Evolutionary conservation across 1,284 basidiomycete species (phyloP), one percentile per base, ranked within the genome.

Genomic region (Cryptococcus depauperatus): DNA sequence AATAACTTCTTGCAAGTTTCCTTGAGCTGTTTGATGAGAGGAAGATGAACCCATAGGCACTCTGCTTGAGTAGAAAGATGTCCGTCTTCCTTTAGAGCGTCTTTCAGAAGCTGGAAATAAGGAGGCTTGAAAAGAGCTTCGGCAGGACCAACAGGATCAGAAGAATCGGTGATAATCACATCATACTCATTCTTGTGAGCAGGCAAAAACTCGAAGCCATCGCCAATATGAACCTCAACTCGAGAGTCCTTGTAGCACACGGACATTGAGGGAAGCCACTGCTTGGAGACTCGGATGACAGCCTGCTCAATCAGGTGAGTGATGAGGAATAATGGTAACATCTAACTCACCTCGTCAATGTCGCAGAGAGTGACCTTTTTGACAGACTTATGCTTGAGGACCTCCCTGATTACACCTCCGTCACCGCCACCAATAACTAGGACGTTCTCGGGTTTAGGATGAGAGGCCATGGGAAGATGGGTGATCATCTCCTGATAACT

Each of bases 401-500:
- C 90, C 72, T 99, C 93, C 47, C 95, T 84, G 38, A 98, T 87
- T 55, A 98, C 93, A 62, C 91, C 91, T 44, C 90, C 90, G 66
- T 93, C 90, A 37, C 93, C 92, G 48, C 93, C 93, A 48, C 93
- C 93, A 52, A 99, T 93, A 47, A 98, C 91, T 30, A 98, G 82
- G 19, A 97, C 92, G 61, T 85, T 83, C 74, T 89, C 85, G 1
- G 93, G 95, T 77, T 96, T 87, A 25, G 95, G 93, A 72, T 98
- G 93, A 54, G 85, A 91, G 21, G 88, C 84, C 55, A 98, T 78
- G 30, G 93, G 93, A 41, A 99, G 75, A 74, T 97, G 92, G 16
- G 93, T 80, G 62, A 99, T 98, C 93, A 98, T 97, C 75, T 99
- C 93, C 71, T 98, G 95, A 74, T 97, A 97, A n/a, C 87, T 91